phyloP scores from a whole-genome alignment of 1,284 basidiomycete genomes.

The Ceratobasidium sp. region DNA sequence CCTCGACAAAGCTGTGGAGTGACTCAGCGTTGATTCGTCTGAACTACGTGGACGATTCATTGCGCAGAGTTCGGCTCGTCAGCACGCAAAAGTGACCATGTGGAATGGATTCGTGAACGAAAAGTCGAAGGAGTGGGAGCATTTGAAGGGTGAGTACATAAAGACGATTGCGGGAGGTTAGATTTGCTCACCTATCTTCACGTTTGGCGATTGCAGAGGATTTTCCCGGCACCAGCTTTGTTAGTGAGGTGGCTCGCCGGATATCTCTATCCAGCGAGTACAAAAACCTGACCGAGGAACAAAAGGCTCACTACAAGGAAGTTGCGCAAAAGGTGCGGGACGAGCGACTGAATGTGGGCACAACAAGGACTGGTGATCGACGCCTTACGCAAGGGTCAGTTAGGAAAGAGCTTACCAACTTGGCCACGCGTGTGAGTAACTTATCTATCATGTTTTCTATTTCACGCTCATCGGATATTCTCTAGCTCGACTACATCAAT shows the following conservation, averaged over 20 bases:
- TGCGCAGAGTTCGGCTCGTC: neutral
- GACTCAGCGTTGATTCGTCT: neutral
- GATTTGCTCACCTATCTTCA: neutral
- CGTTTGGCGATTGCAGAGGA: neutral
- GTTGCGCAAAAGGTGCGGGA: neutral
- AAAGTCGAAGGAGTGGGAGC: conserved; percentile 2
- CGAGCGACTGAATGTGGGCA: neutral
- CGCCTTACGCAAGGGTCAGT: neutral
- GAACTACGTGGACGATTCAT: neutral
- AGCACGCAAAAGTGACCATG: neutral
- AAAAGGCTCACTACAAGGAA: neutral
- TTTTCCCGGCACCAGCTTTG: neutral
- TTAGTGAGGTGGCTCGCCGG: neutral
- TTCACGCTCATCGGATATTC: neutral
- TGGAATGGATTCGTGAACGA: conserved; percentile 13
- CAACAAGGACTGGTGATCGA: neutral
- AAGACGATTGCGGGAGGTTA: neutral
- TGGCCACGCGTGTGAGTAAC: neutral
- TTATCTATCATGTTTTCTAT: neutral
- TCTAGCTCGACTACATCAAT: neutral
- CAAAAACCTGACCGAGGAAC: neutral
- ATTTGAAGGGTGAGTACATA: neutral
- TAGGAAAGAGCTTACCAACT: neutral
- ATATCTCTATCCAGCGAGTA: neutral
- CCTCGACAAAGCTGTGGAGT: neutral